Evolutionary conservation across 768 basidiomycete species (phyloP), one percentile per base, ranked within the genome.

Genomic region (Zangia roseola): DNA sequence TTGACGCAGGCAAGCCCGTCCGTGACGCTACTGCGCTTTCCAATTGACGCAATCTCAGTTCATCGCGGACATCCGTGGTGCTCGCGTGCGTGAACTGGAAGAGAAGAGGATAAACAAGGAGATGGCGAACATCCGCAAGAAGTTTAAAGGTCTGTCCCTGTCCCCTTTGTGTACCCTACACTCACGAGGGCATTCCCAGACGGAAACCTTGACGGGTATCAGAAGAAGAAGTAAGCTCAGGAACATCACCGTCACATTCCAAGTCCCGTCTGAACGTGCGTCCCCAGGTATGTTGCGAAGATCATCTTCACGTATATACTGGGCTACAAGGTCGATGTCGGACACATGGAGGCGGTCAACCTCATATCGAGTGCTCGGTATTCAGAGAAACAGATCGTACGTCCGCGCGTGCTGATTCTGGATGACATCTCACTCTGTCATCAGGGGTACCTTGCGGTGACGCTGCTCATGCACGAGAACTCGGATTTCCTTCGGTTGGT

Each of bases 41-140:
- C 54, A 40, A 35, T 46, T 53, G 34, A 60, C 28, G n/a, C 24
- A 17, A 23, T 40, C 21, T 23, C 28, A 97, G 94, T 97, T 98
- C 79, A 99, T 99, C 68, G 94, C 95, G 67, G 97, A 99, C 71
- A 91, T 99, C 62, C 88, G 97, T 48, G 94, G 97, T 42, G 95
- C 95, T 42, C 78, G 95, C 49, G 94, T 98, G 19, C 83, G 95
- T 46, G 97, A 99, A 69, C 73, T 98, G 44, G 97, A 99, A 66
- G 95, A 98, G 78, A 98, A 97, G 72, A 77, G 97, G 47, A 97
- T 99, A 59, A 99, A 99, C 74, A 94, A 97, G 71, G 97, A 99
- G 73, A 98, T 99, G 97, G 97, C 97, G 1, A 97, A 99, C 61
- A 99, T 99, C 54, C 79, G 97, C 52, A 95, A 97, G 77, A 93